Evolutionary conservation across 257 asterid genomes (phyloP).

Genomic region (Nicotiana otophora): DNA sequence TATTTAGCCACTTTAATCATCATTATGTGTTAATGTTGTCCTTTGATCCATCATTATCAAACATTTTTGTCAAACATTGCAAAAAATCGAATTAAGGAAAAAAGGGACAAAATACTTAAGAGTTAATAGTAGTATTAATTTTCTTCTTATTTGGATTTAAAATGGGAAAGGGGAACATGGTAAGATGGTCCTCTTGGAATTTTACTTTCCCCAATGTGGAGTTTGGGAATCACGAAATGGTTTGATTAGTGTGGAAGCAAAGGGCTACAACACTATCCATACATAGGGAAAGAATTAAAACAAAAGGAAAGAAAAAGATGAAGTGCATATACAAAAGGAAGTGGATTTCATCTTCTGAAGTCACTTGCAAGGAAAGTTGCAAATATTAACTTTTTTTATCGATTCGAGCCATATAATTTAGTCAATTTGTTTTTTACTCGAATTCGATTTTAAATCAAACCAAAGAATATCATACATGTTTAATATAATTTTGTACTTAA

Average conservation of each 20-base stretch:
- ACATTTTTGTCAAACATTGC: neutral
- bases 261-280: constrained; percentile 21
- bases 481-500: neutral
- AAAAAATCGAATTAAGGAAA: neutral
- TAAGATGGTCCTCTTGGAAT: constrained; percentile 41
- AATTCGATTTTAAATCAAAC: neutral
- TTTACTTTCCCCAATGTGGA: no score
- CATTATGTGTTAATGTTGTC: constrained; percentile 2
- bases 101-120: neutral
- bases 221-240: constrained; percentile 50
- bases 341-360: constrained; percentile 6
- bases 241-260: constrained; percentile 59
- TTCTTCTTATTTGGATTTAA: constrained; percentile 10
- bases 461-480: neutral
- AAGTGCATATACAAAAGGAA: constrained; percentile 2
- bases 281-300: neutral
- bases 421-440: neutral
- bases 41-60: neutral
- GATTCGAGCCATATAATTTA: no score
- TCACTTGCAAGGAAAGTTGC: constrained; percentile 31
- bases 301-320: constrained; percentile 17
- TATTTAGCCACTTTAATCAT: constrained; percentile 8
- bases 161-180: constrained; percentile 28
- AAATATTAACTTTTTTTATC: neutral
- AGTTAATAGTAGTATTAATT: neutral